Percentiles rank a stretch among this genome's conserved stretches.
These are phyloP conservation scores for Limtongia smithiae DNA, from an alignment of 805 yeast species.

Conservation along the genomic window DNA sequence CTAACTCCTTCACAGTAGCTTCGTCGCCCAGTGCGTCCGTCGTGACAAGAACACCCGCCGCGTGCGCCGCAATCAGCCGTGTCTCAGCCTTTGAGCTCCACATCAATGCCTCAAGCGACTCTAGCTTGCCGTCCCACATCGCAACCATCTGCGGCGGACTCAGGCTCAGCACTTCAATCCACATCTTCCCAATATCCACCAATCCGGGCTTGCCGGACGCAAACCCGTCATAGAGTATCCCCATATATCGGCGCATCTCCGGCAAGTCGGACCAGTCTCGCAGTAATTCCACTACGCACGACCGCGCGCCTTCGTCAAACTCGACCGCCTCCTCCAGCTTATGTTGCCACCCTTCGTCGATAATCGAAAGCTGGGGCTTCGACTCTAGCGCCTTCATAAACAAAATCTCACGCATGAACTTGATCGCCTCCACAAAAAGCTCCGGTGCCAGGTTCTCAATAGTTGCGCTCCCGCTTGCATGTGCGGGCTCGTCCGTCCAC, in stretches of 20 bases:
- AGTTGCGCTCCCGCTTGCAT: background rate
- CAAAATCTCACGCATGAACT: constrained; percentile 55
- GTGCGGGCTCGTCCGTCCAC: background rate
- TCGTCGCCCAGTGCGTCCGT: background rate
- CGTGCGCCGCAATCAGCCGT: constrained; percentile 41
- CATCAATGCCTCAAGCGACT: constrained; percentile 10
- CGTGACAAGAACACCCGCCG: constrained; percentile 41
- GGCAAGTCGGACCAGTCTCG: background rate
- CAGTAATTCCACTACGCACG: constrained; percentile 1
- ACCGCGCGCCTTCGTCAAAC: constrained; percentile 53
- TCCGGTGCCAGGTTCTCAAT: constrained; percentile 28
- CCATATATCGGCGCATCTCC: constrained; percentile 5
- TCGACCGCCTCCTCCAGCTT: constrained; percentile 68
- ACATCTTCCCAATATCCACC: constrained; percentile 27
- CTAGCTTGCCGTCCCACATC: constrained; percentile 19
- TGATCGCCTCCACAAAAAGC: constrained; percentile 41
- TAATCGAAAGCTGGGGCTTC: constrained; percentile 52
- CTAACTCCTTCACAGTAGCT: background rate
- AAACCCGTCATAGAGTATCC: constrained; percentile 7
- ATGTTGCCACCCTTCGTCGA: constrained; percentile 71
- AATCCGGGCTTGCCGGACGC: constrained; percentile 12
- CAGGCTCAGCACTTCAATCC: constrained; percentile 34
- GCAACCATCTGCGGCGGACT: constrained; percentile 29
- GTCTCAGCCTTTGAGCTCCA: constrained; percentile 19
- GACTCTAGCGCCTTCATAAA: constrained; percentile 62